Evolutionary conservation across 495 filamentous ascomycete species (phyloP), one percentile per base, ranked within the genome.

Genomic region (Aspergillus affinis): DNA sequence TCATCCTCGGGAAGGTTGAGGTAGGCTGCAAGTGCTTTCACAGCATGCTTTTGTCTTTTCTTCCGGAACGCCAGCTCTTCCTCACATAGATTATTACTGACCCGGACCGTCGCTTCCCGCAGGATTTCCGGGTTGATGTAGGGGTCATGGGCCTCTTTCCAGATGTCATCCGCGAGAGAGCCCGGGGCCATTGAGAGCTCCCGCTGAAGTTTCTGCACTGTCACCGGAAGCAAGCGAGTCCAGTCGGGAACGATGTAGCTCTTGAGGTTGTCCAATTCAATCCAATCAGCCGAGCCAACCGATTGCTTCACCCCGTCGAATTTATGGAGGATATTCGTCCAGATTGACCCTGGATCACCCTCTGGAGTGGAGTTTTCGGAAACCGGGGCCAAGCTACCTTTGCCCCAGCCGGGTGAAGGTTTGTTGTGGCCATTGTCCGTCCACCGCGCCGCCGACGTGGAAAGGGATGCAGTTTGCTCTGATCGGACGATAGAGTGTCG

Each of bases 91-190:
- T 88, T 84, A 27, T 82, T 77, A 6, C 91, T 90, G 21, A 97
- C 84, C 48, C 94, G 86, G 1, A 98, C 94, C 48, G 72, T 79
- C 4, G 93, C 92, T 53, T 90, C 83, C 72, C 85, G 86, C 30
- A 84, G 72, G 60, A 98, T 92, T 69, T 98, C 93, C 0, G 92
- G 94, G 61, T 97, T 89, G 45, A 89, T 76, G 44, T 86, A 80
- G 1, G 91, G 85, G 67, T 97, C 90, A 45, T 89, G 86, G 3
- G 94, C 90, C 65, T 98, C 94, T 59, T 80, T 78, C 94, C 94
- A 98, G 48, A 98, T 94, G 51, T 96, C 90, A 57, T 92, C 87
- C 32, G 94, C 90, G 17, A 98, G 78, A 4, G 91, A 94, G 5
- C 91, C 93, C 3, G 91, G 89, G 0, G 86, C 82, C 83, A 93